Conservation (phyloP, 495 filamentous ascomycete genomes). For the Aspergillus conjunctus region DNA sequence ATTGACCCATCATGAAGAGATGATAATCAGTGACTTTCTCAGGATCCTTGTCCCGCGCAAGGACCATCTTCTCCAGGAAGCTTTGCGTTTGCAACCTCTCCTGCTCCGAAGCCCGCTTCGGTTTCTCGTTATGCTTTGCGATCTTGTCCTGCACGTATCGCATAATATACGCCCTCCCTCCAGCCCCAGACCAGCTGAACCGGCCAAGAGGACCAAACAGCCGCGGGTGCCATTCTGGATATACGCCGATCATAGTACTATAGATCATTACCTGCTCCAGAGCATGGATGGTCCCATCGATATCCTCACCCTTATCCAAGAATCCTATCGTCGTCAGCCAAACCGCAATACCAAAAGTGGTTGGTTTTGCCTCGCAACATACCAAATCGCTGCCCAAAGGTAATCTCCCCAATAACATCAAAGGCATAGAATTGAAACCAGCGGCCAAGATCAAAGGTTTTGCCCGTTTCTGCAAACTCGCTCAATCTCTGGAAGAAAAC, state of each 20-base stretch:
- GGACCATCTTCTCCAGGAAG: conserved; percentile 56
- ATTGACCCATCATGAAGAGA: conserved; percentile 50
- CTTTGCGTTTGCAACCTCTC: conserved; percentile 47
- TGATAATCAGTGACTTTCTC: conserved; percentile 55
- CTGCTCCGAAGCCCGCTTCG: conserved; percentile 20
- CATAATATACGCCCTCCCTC: conserved; percentile 44
- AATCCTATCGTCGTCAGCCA: conserved; percentile 45
- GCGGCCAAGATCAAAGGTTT: conserved; percentile 48
- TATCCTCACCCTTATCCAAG: conserved; percentile 62
- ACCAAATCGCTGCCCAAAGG: conserved; percentile 62
- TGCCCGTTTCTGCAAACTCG: conserved; percentile 39
- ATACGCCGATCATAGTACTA: conserved; percentile 55
- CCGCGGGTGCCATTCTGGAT: conserved; percentile 47
- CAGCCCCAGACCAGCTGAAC: conserved; percentile 43
- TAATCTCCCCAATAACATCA: conserved; percentile 68
- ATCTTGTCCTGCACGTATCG: conserved; percentile 50
- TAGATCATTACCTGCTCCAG: conserved; percentile 57
- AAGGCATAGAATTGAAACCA: conserved; percentile 63
- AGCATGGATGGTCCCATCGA: conserved; percentile 62
- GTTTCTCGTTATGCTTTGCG: conserved; percentile 28
- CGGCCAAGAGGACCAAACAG: conserved; percentile 44
- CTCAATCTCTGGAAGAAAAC: conserved; percentile 48
- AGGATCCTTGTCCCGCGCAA: conserved; percentile 58
- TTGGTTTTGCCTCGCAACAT: neutral
- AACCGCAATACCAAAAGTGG: neutral